Evolutionary conservation across 2,329 filamentous ascomycete genomes (phyloP).

Genomic region (Didymella pinodella): DNA sequence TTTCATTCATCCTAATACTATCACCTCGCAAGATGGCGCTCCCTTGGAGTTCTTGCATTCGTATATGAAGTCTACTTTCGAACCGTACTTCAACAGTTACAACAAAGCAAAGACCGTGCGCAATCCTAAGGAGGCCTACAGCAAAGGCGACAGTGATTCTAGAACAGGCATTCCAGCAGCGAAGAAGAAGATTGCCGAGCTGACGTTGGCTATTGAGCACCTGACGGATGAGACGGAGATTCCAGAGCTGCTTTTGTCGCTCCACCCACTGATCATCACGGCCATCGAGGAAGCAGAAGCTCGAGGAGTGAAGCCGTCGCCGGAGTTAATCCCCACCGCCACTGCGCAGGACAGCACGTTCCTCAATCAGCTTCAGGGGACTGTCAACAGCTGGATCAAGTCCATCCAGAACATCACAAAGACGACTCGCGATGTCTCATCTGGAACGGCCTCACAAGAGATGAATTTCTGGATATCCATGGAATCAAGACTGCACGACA

Average conservation of each 20-base stretch:
- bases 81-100: slow-evolving; percentile 96
- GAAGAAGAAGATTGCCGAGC: slow-evolving; percentile 94
- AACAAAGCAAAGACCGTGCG: slow-evolving; percentile 79
- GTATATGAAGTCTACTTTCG: slow-evolving; percentile 87
- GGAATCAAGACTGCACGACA: slow-evolving; percentile 90
- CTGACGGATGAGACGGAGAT: slow-evolving; percentile 98
- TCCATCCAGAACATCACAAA: slow-evolving; percentile 97
- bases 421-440: slow-evolving; percentile 82
- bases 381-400: slow-evolving; percentile 98
- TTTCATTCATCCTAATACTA: slow-evolving; percentile 72
- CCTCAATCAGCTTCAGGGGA: slow-evolving; percentile 90
- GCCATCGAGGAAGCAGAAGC: slow-evolving; percentile 80
- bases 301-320: slow-evolving; percentile 71
- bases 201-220: slow-evolving; percentile 88
- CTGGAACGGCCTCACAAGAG: slow-evolving; percentile 88
- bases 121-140: slow-evolving; percentile 60
- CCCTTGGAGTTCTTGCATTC: slow-evolving; percentile 94
- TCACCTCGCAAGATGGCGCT: slow-evolving; percentile 76
- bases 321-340: slow-evolving; percentile 77
- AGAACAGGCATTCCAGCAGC: slow-evolving; percentile 97
- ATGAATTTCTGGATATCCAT: slow-evolving; percentile 99
- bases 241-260: slow-evolving; percentile 84
- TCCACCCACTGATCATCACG: slow-evolving; percentile 87
- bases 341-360: slow-evolving; percentile 90
- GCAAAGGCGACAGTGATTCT: slow-evolving; percentile 82